Evolutionary conservation across 352 stramenopile genomes (phyloP).

Genomic region (Globisporangium radiosum): DNA sequence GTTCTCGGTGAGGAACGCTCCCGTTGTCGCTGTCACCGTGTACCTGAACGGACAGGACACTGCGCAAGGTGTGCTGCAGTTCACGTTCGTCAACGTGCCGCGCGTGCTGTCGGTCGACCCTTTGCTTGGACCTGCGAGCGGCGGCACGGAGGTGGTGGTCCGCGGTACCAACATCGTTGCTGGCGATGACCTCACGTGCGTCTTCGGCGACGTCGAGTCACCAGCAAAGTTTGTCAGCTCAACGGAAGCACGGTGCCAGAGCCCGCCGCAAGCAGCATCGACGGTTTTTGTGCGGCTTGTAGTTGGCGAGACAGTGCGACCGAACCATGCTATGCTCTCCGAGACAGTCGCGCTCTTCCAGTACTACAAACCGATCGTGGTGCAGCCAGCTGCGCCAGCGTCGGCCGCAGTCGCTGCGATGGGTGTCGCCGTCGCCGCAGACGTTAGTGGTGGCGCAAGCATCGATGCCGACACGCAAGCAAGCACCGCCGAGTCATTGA

Average conservation of each 20-base stretch:
- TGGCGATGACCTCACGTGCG: constrained; percentile 24
- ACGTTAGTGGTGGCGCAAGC: constrained; percentile 21
- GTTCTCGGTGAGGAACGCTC: constrained; percentile 10
- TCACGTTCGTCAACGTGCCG: constrained; percentile 18
- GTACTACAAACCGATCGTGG: constrained; percentile 20
- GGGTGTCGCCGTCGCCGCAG: constrained; percentile 20
- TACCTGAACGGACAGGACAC: constrained; percentile 22
- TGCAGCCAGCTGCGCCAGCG: constrained; percentile 22
- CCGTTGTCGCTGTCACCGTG: constrained; percentile 13
- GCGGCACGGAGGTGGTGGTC: constrained; percentile 33
- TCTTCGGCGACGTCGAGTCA: constrained; percentile 29
- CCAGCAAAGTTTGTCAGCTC: constrained; percentile 22
- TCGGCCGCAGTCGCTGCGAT: not conserved
- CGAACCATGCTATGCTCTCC: constrained; percentile 18
- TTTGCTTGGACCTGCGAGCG: constrained; percentile 17
- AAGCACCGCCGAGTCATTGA: constrained; percentile 36
- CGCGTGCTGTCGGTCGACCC: constrained; percentile 21
- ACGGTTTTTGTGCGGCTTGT: constrained; percentile 28
- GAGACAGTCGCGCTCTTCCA: constrained; percentile 27
- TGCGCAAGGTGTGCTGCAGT: constrained; percentile 12
- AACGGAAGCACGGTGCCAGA: constrained; percentile 19
- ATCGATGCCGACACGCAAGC: constrained; percentile 46
- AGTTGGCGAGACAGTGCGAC: constrained; percentile 12
- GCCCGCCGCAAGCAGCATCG: constrained; percentile 17
- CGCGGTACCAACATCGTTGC: constrained; percentile 25